These are phyloP conservation scores for Cubamyces lactineus DNA, from an alignment of 768 basidiomycete species.

Conservation along the genomic window DNA sequence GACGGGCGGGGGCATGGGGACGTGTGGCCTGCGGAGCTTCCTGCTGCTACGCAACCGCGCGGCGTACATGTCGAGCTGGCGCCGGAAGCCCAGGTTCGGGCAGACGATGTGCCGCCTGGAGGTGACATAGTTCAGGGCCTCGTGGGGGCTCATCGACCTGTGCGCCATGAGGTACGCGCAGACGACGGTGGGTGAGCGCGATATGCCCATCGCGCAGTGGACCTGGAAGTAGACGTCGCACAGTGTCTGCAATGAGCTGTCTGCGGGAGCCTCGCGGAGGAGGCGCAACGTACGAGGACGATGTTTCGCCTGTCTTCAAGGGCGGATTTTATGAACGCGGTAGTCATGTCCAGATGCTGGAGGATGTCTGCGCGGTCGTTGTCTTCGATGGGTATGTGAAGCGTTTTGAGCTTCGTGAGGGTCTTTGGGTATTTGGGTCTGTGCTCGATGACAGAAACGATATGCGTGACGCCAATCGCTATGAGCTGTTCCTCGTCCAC, in stretches of 20 bases:
- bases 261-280: slow-evolving; percentile 1
- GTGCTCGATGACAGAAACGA: slow-evolving; percentile 65
- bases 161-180: slow-evolving; percentile 63
- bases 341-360: slow-evolving; percentile 50
- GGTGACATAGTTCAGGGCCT: slow-evolving; percentile 59
- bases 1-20: slow-evolving; percentile 7
- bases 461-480: slow-evolving; percentile 70
- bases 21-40: slow-evolving; percentile 12
- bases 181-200: slow-evolving; percentile 74
- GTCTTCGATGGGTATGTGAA: slow-evolving; percentile 60
- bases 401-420: slow-evolving; percentile 41
- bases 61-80: slow-evolving; percentile 52
- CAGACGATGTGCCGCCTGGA: slow-evolving; percentile 60
- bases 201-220: slow-evolving; percentile 77
- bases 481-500: slow-evolving; percentile 48
- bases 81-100: slow-evolving; percentile 70
- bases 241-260: neutral
- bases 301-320: slow-evolving; percentile 47
- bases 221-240: slow-evolving; percentile 47
- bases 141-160: slow-evolving; percentile 51
- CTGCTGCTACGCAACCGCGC: slow-evolving; percentile 17
- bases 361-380: slow-evolving; percentile 44
- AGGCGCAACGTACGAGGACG: slow-evolving; percentile 51
- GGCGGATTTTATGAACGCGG: slow-evolving; percentile 55
- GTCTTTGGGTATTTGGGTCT: slow-evolving; percentile 47